Conservation (phyloP, 345 rosid species). For the Stellera chamaejasme region DNA sequence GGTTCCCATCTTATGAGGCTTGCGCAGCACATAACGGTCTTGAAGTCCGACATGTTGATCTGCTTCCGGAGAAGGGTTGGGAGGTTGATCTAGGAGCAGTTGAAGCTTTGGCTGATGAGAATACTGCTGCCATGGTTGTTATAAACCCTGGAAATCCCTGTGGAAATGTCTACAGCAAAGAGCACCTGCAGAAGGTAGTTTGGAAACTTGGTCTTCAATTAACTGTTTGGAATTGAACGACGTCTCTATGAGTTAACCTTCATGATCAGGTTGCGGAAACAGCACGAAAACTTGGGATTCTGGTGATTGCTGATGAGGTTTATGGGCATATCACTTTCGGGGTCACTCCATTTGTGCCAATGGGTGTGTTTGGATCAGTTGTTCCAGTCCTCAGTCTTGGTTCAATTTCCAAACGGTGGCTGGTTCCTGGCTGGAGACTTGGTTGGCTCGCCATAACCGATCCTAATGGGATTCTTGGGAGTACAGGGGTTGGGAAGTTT, state of each 20-base stretch:
- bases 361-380: conserved; percentile 52
- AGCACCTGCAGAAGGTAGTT: conserved; percentile 36
- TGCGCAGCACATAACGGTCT: conserved; percentile 19
- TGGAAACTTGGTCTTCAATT: too few species aligned
- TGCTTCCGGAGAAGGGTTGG: conserved; percentile 18
- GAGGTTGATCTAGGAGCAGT: conserved; percentile 13
- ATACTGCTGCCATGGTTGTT: too few species aligned
- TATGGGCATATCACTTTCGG: conserved; percentile 45
- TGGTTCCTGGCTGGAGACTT: conserved; percentile 78
- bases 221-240: too few species aligned
- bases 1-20: conserved; percentile 17
- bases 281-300: conserved; percentile 50
- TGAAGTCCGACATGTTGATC: conserved; percentile 26
- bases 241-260: too few species aligned
- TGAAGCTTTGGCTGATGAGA: conserved; percentile 20
- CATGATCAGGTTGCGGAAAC: conserved; percentile 41
- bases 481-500: conserved; percentile 31
- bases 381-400: conserved; percentile 59
- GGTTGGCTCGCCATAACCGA: conserved; percentile 54
- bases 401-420: conserved; percentile 67
- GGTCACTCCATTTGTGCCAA: conserved; percentile 46
- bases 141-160: conserved; percentile 49
- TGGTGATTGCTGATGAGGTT: conserved; percentile 70
- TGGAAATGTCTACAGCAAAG: conserved; percentile 34
- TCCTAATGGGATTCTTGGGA: conserved; percentile 40